A percentile compares a stretch with the other conserved stretches of the same genome.
phyloP scores from a whole-genome alignment of 495 filamentous ascomycete genomes.

The Xylaria sp. region DNA sequence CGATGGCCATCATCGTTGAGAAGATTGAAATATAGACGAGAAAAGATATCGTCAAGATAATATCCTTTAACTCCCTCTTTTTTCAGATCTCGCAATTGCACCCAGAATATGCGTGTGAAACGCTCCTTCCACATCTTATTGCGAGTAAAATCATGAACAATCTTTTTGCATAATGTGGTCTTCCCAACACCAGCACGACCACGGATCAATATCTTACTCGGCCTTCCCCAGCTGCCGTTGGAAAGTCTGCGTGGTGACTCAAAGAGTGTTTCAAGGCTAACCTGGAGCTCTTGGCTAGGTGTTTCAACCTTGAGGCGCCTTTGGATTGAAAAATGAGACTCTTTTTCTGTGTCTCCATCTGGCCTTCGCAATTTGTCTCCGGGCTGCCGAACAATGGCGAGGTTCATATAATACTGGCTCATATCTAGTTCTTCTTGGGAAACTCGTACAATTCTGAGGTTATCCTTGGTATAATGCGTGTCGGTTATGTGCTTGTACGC shows the following conservation, averaged over 20 bases:
- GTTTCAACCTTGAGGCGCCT: not conserved
- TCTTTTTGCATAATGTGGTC: not conserved
- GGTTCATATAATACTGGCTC: not conserved
- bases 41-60: too few species aligned
- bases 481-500: not conserved
- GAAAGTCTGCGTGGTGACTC: too few species aligned
- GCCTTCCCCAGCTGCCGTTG: not conserved
- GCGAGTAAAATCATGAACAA: not conserved
- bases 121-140: not conserved
- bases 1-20: too few species aligned
- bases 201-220: not conserved
- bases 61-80: not conserved
- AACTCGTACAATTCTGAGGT: not conserved
- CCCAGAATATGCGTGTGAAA: not conserved
- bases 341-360: not conserved
- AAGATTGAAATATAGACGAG: too few species aligned
- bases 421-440: not conserved
- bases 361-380: too few species aligned
- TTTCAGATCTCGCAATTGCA: not conserved
- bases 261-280: not conserved
- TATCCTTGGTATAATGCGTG: not conserved
- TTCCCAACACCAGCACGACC: not conserved
- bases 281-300: not conserved
- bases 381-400: not conserved
- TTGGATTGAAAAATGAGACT: not conserved